phyloP scores from a whole-genome alignment of 768 basidiomycete species.

The Mycena galericulata region DNA sequence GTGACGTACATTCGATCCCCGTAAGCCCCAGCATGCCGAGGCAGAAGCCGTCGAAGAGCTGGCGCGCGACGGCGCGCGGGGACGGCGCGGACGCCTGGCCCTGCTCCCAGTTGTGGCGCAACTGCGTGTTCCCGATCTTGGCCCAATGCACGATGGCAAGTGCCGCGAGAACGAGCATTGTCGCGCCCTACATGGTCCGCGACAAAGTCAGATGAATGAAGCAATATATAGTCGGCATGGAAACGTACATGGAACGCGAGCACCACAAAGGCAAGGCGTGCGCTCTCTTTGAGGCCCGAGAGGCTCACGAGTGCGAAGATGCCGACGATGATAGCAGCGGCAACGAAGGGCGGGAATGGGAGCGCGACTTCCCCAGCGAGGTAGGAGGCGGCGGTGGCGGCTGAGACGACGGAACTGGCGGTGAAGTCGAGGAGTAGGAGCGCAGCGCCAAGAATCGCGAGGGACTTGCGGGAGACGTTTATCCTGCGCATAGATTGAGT shows the following conservation, averaged over 20 bases:
- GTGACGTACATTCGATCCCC: conserved; percentile 76
- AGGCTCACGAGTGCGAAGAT: conserved; percentile 68
- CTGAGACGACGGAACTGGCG: conserved; percentile 77
- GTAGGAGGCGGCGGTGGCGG: conserved; percentile 77
- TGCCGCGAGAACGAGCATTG: conserved; percentile 68
- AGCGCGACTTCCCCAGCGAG: conserved; percentile 71
- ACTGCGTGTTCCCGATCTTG: conserved; percentile 56
- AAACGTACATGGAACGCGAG: conserved; percentile 67
- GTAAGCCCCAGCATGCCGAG: conserved; percentile 80
- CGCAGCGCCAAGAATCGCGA: conserved; percentile 74
- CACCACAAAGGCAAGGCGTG: conserved; percentile 67
- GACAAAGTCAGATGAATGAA: too few relatives aligned
- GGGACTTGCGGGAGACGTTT: conserved; percentile 70
- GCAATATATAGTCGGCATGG: too few relatives aligned
- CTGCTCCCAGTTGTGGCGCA: conserved; percentile 67
- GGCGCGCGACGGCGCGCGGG: conserved; percentile 48
- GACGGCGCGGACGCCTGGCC: conserved; percentile 49
- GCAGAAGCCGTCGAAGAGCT: conserved; percentile 76
- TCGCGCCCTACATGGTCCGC: conserved; percentile 40
- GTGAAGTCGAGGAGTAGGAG: conserved; percentile 79
- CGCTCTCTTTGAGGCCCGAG: conserved; percentile 71
- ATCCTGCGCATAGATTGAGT: conserved; percentile 56
- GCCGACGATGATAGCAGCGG: conserved; percentile 63
- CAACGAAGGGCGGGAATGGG: conserved; percentile 67
- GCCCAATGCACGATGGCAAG: conserved; percentile 65